Percentiles rank a stretch among this genome's conserved stretches.
Evolutionary conservation across 441 rosid genomes (phyloP).

Genomic region (Syzygium syzygioides): DNA sequence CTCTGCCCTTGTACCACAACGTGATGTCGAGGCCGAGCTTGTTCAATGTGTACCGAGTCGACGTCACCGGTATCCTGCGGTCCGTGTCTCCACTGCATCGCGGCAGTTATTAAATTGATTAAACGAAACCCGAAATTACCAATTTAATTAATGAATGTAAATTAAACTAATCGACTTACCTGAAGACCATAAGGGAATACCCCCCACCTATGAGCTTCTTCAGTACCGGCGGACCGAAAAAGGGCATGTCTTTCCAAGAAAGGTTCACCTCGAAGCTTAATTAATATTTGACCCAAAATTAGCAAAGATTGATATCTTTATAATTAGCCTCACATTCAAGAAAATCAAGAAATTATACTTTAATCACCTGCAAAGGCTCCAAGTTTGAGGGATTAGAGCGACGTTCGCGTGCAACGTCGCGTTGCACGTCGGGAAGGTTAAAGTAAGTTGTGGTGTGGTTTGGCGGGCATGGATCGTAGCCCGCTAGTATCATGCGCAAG

Average conservation of each 20-base stretch:
- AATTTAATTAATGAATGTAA: no score
- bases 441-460: conserved; percentile 16
- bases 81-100: conserved; percentile 7
- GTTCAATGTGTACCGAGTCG: conserved; percentile 7
- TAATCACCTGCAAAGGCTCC: conserved; percentile 23
- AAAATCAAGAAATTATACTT: not conserved
- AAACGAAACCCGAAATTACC: not conserved
- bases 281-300: not conserved
- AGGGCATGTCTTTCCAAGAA: conserved; percentile 37
- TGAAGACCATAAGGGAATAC: conserved; percentile 53
- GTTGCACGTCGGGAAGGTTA: conserved; percentile 20
- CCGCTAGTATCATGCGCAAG: conserved; percentile 23
- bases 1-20: conserved; percentile 6
- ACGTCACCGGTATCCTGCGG: conserved; percentile 10
- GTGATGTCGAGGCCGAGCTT: conserved; percentile 5
- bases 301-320: not conserved
- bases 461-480: conserved; percentile 30
- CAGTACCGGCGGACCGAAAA: conserved; percentile 40
- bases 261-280: not conserved
- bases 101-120: not conserved
- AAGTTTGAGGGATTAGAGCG: conserved; percentile 14
- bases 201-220: conserved; percentile 41
- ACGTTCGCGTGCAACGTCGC: conserved; percentile 20
- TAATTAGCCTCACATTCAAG: not conserved
- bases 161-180: conserved; percentile 14